These are phyloP conservation scores for Suillus hirtellus DNA, from an alignment of 768 basidiomycete genomes.

Conservation along the genomic window DNA sequence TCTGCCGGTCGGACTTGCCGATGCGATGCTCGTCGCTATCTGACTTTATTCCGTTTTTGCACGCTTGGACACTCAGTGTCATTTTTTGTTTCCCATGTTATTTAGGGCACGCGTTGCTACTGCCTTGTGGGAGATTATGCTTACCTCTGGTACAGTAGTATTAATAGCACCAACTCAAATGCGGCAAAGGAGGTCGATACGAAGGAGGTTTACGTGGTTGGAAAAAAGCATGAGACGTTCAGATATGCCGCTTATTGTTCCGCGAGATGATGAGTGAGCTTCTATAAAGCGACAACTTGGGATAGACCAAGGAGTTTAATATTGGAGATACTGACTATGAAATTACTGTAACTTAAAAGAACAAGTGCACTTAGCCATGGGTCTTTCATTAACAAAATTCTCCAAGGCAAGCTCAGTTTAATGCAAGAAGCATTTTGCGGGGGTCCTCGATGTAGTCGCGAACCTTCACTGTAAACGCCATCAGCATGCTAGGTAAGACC, in stretches of 20 bases:
- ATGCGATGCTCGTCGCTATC: background rate
- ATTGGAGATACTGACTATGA: background rate
- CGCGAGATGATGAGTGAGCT: background rate
- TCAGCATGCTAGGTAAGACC: slow-evolving; percentile 10
- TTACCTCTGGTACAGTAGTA: background rate
- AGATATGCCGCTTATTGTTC: background rate
- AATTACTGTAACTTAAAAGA: slow-evolving; percentile 4
- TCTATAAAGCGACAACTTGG: background rate
- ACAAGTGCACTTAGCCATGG: background rate
- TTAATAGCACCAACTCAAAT: background rate
- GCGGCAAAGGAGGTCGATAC: background rate
- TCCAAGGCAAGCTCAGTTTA: background rate
- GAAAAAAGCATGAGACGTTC: background rate
- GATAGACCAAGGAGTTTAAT: background rate
- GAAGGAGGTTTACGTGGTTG: background rate
- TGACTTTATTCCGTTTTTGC: slow-evolving; percentile 2
- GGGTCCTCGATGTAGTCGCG: slow-evolving; percentile 95
- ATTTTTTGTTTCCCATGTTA: slow-evolving; percentile 1
- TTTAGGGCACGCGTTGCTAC: background rate
- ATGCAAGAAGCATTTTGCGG: slow-evolving; percentile 79
- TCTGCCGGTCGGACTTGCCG: slow-evolving; percentile 5
- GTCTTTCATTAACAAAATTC: background rate
- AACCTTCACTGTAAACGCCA: slow-evolving; percentile 63
- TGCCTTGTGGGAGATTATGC: background rate
- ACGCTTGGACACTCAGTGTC: background rate